Conservation (phyloP, 2,329 filamentous ascomycete species). For the Botrytis elliptica region DNA sequence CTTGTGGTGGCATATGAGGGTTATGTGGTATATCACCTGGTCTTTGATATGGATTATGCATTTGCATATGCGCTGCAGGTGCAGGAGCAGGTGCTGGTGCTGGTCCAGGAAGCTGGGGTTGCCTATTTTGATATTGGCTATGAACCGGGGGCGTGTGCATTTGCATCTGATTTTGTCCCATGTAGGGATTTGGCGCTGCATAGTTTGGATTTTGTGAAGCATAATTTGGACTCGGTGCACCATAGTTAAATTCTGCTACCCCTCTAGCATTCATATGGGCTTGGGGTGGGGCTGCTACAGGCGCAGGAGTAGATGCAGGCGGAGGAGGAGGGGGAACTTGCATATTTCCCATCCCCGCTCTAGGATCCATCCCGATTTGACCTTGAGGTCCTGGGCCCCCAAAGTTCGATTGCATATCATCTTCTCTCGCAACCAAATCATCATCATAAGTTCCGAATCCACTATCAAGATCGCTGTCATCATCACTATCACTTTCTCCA, state of each 20-base stretch:
- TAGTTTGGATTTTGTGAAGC: background rate
- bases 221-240: too few species aligned
- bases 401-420: background rate
- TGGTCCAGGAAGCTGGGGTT: background rate
- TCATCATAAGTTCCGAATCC: constrained; percentile 10
- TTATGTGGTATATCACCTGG: background rate
- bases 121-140: background rate
- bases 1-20: background rate
- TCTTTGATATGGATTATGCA: background rate
- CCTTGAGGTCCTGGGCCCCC: background rate
- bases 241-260: background rate
- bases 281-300: background rate
- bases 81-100: background rate
- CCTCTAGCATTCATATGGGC: background rate
- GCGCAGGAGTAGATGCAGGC: background rate
- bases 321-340: background rate
- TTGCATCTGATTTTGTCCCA: background rate
- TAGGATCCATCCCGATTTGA: background rate
- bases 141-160: background rate
- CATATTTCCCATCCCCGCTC: too few species aligned
- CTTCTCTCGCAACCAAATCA: background rate
- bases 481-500: background rate
- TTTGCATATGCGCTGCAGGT: background rate
- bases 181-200: background rate
- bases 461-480: constrained; percentile 14